These are phyloP conservation scores for apple (Malus domestica) DNA, from an alignment of 306 rosid species.

Conservation along the genomic window ASM211411v1 NC_041797.1:9068501-9069000, in stretches of 20 bases:
- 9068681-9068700: neutral
- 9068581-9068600: neutral
- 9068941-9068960: constrained; percentile 51
- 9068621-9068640: neutral
- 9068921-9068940: constrained; percentile 82
- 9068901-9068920: constrained; percentile 79
- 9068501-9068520: neutral
- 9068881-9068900: constrained; percentile 70
- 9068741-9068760: neutral
- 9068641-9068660: neutral
- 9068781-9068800: constrained; percentile 11
- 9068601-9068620: neutral
- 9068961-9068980: neutral
- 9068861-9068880: constrained; percentile 80
- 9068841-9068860: constrained; percentile 63
- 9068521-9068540: neutral
- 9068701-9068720: neutral
- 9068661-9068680: neutral
- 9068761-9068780: neutral
- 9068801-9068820: constrained; percentile 29
- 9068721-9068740: constrained; percentile 9
- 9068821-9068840: constrained; percentile 71
- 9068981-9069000: neutral
- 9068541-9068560: neutral
- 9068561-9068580: neutral